Percentiles rank a stretch among this genome's conserved stretches.
These are phyloP conservation scores for Pseudisothecium myosuroides DNA, from an alignment of 225 moss, liverwort and hornwort species.

Conservation along the genomic window DNA sequence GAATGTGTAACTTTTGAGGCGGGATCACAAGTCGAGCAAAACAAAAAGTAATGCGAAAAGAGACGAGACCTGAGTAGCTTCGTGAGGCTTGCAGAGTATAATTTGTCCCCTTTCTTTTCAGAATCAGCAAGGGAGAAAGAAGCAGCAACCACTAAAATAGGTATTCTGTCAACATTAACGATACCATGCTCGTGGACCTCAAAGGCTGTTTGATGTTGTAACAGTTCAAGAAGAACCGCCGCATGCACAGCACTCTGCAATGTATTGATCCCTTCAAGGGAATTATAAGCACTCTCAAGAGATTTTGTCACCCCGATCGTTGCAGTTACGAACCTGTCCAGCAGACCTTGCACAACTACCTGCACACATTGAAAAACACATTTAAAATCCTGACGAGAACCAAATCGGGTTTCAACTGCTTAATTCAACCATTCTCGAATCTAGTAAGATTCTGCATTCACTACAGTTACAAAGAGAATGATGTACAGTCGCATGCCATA, in stretches of 20 bases:
- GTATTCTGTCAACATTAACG: constrained; percentile 34
- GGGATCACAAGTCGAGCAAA: neutral
- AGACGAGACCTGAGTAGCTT: constrained; percentile 50
- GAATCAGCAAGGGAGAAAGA: constrained; percentile 47
- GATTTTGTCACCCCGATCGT: constrained; percentile 1
- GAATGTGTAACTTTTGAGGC: neutral
- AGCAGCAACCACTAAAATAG: constrained; percentile 56
- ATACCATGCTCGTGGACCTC: constrained; percentile 9
- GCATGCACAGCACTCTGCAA: constrained; percentile 45
- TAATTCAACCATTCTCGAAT: neutral
- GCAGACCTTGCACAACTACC: constrained; percentile 25
- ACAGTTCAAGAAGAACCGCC: constrained; percentile 39
- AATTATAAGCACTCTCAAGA: constrained; percentile 13
- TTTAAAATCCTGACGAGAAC: neutral
- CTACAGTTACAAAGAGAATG: neutral
- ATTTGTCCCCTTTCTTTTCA: constrained; percentile 36
- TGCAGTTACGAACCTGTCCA: constrained; percentile 20
- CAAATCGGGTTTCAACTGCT: neutral
- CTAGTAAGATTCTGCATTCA: neutral
- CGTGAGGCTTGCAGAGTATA: constrained; percentile 18
- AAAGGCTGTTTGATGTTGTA: constrained; percentile 25
- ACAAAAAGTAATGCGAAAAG: neutral
- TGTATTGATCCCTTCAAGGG: constrained; percentile 17
- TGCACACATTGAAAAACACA: neutral
- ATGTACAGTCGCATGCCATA: neutral